Evolutionary conservation across 176 grass and related monocot genomes (phyloP).

Genomic region (Ensete glaucum): DNA sequence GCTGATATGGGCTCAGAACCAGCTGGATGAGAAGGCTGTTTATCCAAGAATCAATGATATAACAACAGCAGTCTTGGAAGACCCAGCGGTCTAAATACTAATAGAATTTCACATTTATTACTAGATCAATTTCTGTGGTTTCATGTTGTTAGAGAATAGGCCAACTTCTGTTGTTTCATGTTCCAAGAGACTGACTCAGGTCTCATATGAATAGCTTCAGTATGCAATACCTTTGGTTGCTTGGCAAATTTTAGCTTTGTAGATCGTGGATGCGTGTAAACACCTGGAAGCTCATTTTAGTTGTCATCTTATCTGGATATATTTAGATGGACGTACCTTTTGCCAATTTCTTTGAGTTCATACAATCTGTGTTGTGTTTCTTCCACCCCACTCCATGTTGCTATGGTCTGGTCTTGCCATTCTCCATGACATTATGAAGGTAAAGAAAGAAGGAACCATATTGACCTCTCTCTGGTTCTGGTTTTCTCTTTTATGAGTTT

Average conservation of each 20-base stretch:
- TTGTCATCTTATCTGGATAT: background rate
- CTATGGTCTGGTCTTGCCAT: no score
- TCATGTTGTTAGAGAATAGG: background rate
- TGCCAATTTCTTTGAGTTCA: background rate
- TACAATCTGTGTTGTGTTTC: background rate
- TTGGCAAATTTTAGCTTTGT: background rate
- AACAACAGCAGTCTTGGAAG: constrained; percentile 54
- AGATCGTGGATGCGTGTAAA: background rate
- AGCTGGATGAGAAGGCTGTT: constrained; percentile 69
- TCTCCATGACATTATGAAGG: no score
- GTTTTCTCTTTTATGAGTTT: no score
- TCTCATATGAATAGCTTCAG: background rate
- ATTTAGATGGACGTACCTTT: background rate
- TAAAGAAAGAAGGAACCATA: no score
- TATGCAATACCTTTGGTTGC: background rate
- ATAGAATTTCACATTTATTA: background rate
- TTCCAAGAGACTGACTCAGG: background rate
- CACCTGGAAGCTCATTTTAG: background rate
- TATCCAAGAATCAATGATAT: constrained; percentile 73
- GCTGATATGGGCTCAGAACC: constrained; percentile 84
- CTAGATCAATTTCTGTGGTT: background rate
- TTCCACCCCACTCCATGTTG: background rate
- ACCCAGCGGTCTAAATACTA: constrained; percentile 40
- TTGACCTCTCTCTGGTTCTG: no score
- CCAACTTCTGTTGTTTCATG: background rate